Base-by-base conservation (phyloP, 805 yeast species). In the Candida sithepensis region DNA sequence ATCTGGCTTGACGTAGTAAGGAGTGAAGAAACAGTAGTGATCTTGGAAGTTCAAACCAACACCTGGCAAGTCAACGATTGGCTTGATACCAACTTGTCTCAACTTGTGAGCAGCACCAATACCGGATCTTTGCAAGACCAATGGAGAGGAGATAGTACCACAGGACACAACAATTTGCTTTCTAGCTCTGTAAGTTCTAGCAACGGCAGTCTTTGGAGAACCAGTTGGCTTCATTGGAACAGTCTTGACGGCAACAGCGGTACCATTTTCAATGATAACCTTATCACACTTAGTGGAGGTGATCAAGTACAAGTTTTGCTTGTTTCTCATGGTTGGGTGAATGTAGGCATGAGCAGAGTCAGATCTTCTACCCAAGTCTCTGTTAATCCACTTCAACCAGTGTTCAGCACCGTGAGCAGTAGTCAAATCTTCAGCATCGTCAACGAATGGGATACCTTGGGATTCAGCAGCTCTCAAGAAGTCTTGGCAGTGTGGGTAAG, bases 121-220 rank as follows among this genome's bases (percentile, higher is more conserved):
- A 14, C 79, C 79, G 3, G 79, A 74, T 52, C 72, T 68, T 55
- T 73, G 71, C 46, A 75, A 64, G 19, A 75, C 61, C n/a, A 73
- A 52, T 18, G 80, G 81, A 3, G 81, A 74, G 20, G 74, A 65
- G 45, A 73, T 61, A 3, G 78, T 65, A 26, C 81, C 80, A 30
- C 77, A 75, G 39, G 73, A 55, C 10, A 74, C 70, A 42, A 75
- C 68, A 52, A 68, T 65, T 55, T 74, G 75, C 54, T 66, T 72
- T 46, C 78, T 74, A 2, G 80, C 77, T 16, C 63, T 68, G 51
- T 41, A 57, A 39, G 45, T 44, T 43, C 43, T 58, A 23, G 37
- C 37, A 39, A 39, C 28, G 22, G 51, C 51, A 38, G 51, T 52
- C 46, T 53, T 56, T 16, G 52, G 39, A 23, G 39, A n/a, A 43